Evolutionary conservation across 305 asterid species (phyloP), one percentile per base, ranked within the genome.

Genomic region (Solanum hybrid): DNA sequence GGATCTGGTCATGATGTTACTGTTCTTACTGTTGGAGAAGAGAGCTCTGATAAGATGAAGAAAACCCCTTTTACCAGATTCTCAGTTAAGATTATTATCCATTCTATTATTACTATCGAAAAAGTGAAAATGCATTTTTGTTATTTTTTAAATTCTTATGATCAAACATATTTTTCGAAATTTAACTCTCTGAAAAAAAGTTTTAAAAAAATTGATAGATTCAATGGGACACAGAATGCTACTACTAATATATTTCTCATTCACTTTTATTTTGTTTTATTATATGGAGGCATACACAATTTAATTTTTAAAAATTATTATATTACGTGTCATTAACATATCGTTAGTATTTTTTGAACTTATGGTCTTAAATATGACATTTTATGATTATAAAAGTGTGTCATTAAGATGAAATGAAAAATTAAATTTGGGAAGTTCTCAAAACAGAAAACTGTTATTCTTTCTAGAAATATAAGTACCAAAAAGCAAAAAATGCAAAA

Each of bases 11-110:
- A 97, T 73, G 92, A 87, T 22, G 98, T 96, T 90, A 95, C 98
- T 24, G 87, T 97, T 92, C 69, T 97, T 87, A 97, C 99, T 0
- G 98, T 97, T 9, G 99, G 98, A 36, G 96, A 95, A 11, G 99
- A 97, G 92, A 91, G 85, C 91, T 97, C 99, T 17, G 98, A 95
- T 92, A 97, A 97, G 97, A 97, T 96, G 99, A 97, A 97, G 97
- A 97, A 97, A 93, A 96, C 99, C 11, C 99, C 99, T 29, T 97
- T 97, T 95, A 95, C 56, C 94, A 94, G 99, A 95, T 97, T 97
- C 91, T 94, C 99, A 91, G 99, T 95, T 94, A 90, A 91, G 92
- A 26, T 24, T 24, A 66, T 9, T 76, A 32, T 34, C 29, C 37
- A 29, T 75, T 31, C 27, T 34, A 29, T 76, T 31, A 31, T 3